Conservation (phyloP, 768 basidiomycete genomes). For the Russula sp. region DNA sequence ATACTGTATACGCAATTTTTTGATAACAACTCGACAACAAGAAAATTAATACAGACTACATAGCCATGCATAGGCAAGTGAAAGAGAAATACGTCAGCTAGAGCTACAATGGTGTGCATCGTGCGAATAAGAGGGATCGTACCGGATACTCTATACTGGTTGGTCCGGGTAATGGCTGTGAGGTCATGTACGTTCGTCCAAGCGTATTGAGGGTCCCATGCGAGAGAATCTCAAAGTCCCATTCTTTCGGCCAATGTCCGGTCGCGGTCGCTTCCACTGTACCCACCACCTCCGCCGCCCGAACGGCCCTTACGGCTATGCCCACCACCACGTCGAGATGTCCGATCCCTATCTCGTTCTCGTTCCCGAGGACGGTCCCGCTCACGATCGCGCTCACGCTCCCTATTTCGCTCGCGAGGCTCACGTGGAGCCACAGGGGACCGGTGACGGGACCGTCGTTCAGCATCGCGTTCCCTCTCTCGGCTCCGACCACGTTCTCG, state of each 20-base stretch:
- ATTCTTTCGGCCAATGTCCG: conserved; percentile 84
- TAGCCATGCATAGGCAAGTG: conserved; percentile 22
- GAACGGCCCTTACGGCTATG: conserved; percentile 31
- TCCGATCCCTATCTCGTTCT: conserved; percentile 24
- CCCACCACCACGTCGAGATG: conserved; percentile 19
- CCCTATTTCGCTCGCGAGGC: conserved; percentile 21
- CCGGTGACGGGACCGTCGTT: conserved; percentile 14
- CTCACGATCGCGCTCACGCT: conserved; percentile 27
- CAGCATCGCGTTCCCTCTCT: conserved; percentile 28
- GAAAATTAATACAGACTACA: conserved; percentile 33
- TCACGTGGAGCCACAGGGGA: conserved; percentile 14
- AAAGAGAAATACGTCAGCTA: conserved; percentile 30
- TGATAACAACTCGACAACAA: conserved; percentile 26
- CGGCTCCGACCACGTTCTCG: conserved; percentile 35
- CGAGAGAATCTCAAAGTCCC: conserved; percentile 50
- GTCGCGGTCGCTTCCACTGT: conserved; percentile 43
- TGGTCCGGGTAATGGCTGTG: conserved; percentile 17
- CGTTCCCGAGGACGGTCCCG: conserved; percentile 20
- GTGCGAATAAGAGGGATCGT: conserved; percentile 23
- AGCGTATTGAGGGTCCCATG: conserved; percentile 13
- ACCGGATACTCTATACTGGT: conserved; percentile 36
- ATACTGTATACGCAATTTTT: conserved; percentile 28
- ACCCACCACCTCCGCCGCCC: conserved; percentile 29
- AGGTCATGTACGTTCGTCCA: conserved; percentile 24
- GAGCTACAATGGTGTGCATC: conserved; percentile 27